Percentiles rank a stretch among this genome's conserved stretches.
phyloP scores from a whole-genome alignment of 2,329 filamentous ascomycete genomes.

The Eutypa lata region DNA sequence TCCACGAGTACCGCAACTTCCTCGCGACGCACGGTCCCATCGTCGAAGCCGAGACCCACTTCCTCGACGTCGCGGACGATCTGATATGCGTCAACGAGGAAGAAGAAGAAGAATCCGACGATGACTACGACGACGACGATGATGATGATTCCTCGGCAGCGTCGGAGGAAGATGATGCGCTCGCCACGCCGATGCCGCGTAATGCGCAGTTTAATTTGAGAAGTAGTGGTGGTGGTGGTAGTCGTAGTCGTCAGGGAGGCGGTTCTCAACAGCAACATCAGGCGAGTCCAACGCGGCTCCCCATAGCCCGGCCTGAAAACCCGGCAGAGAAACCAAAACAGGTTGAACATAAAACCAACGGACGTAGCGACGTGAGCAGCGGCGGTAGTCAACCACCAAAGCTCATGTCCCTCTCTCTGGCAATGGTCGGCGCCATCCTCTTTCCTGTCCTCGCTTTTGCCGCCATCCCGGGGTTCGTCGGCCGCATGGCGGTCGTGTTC shows the following conservation, averaged over 20 bases:
- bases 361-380: slow-evolving; percentile 5
- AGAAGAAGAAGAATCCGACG: slow-evolving; percentile 17
- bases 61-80: slow-evolving; percentile 54
- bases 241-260: no score
- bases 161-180: slow-evolving; percentile 11
- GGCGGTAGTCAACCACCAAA: slow-evolving; percentile 7
- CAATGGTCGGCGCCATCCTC: slow-evolving; percentile 49
- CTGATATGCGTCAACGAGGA: slow-evolving; percentile 42
- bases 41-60: slow-evolving; percentile 55
- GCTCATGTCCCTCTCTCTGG: slow-evolving; percentile 33
- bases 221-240: slow-evolving; percentile 6
- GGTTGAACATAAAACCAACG: slow-evolving; percentile 3
- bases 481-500: slow-evolving; percentile 54
- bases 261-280: no score
- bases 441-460: slow-evolving; percentile 57
- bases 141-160: slow-evolving; percentile 11
- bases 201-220: slow-evolving; percentile 7
- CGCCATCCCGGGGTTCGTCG: slow-evolving; percentile 53
- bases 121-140: slow-evolving; percentile 19
- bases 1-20: slow-evolving; percentile 50
- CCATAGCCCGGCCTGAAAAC: no score
- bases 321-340: no score
- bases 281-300: no score
- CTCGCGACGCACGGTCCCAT: slow-evolving; percentile 53
- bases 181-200: slow-evolving; percentile 13